Evolutionary conservation across 805 yeast genomes (phyloP).

Genomic region (Ogataea minuta): DNA sequence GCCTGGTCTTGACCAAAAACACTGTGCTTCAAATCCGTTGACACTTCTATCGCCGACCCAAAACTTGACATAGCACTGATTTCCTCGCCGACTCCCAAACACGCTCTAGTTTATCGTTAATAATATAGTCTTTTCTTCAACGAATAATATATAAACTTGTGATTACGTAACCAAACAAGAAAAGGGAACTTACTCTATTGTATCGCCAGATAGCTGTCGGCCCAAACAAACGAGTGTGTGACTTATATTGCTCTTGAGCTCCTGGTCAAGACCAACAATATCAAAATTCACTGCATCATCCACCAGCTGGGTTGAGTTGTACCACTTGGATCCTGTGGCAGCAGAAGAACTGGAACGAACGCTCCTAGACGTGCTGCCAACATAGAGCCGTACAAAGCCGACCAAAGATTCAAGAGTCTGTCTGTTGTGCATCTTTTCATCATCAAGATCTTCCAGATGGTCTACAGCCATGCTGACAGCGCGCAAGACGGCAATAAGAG

Average conservation of each 20-base stretch:
- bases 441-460: constrained; percentile 15
- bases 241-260: constrained; percentile 31
- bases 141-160: no score
- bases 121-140: no score
- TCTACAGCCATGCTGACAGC: constrained; percentile 23
- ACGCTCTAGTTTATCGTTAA: no score
- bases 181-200: not conserved
- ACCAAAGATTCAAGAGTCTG: constrained; percentile 22
- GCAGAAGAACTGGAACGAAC: not conserved
- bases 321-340: no score
- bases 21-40: constrained; percentile 10
- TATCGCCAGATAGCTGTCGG: constrained; percentile 31
- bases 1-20: constrained; percentile 12
- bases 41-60: constrained; percentile 9
- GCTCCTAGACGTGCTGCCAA: constrained; percentile 20
- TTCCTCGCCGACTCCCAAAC: not conserved
- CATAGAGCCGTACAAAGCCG: constrained; percentile 24
- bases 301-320: constrained; percentile 2
- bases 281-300: constrained; percentile 20
- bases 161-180: not conserved
- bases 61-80: constrained; percentile 13
- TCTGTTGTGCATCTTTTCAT: constrained; percentile 14
- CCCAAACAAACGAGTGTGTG: constrained; percentile 30
- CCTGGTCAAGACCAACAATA: constrained; percentile 26
- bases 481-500: constrained; percentile 29